Evolutionary conservation across 179 eudicot species (phyloP), one percentile per base, ranked within the genome.

Genomic region (Carnegiea gigantea): DNA sequence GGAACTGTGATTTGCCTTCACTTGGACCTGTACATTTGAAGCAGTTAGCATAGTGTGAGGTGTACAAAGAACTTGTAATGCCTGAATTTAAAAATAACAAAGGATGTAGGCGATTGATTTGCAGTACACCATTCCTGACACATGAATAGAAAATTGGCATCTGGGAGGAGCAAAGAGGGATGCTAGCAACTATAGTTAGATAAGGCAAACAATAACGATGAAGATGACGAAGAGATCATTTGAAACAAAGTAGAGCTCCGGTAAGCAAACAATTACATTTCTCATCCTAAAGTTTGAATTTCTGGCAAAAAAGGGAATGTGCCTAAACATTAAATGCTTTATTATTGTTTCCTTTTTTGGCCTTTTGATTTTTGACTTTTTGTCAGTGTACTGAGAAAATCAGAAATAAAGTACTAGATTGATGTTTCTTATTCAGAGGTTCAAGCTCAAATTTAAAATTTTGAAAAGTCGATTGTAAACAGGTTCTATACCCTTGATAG

Each of bases 1-100:
- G 70, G 85, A 59, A 85, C 68, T 83, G 78, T 89, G 91, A 82
- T 72, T 76, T 77, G 89, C 86, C 85, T 92, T 93, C 57, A 76
- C 97, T 83, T 87, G 89, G 79, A 86, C 79, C 92, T 91, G 86
- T 76, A 87, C 38, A 65, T 62, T 36, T 51, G 82, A 77, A 78
- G 57, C 17, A 64, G 73, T 70, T 36, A 70, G 73, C 9, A 23
- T n/a, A n/a, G 15, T 26, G 9, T 12, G 7, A 33, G 26, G 71
- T 26, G 38, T 20, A 2, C 17, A 65, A 6, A 65, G 21, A 40
- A 40, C 71, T 65, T 65, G 18, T 28, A 65, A 65, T 30, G 44
- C 23, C 73, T 15, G 12, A 70, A 33, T 30, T 30, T 70, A 17
- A 11, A 67, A 70, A 70, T 14, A 4, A 21, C 30, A 6, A 62